Percentiles rank a stretch among this genome's conserved stretches.
Conservation (phyloP, 805 yeast genomes). For the Babjeviella inositovora region DNA sequence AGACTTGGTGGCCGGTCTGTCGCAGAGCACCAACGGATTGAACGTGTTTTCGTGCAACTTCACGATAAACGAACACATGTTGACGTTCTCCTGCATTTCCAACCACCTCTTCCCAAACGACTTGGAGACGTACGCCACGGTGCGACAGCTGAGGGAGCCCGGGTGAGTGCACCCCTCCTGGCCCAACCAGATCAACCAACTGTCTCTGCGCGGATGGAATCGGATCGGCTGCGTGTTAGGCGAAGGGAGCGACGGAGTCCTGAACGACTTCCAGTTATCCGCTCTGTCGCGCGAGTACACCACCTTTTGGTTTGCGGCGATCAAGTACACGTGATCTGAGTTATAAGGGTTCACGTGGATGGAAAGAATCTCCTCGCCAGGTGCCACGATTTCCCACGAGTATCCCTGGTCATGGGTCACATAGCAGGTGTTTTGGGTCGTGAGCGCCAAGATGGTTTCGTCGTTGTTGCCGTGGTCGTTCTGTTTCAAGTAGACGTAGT, state of each 20-base stretch:
- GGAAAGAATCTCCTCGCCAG: slow-evolving; percentile 1
- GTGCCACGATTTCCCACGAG: neutral
- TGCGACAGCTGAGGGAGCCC: neutral
- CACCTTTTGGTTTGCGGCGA: slow-evolving; percentile 1
- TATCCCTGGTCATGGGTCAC: slow-evolving; percentile 1
- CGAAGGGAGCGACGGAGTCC: neutral
- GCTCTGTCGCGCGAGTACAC: neutral
- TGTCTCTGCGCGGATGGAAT: neutral
- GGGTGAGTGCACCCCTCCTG: neutral
- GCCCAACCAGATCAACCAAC: neutral
- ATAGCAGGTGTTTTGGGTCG: neutral
- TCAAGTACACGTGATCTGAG: neutral
- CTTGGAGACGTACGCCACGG: neutral
- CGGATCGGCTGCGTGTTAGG: neutral
- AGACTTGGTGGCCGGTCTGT: slow-evolving; percentile 1
- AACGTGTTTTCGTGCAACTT: neutral
- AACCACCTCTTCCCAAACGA: slow-evolving; percentile 1
- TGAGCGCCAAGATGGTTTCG: neutral
- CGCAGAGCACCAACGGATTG: slow-evolving; percentile 1
- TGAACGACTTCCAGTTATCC: slow-evolving; percentile 1
- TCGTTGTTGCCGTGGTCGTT: neutral
- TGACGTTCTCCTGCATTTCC: neutral
- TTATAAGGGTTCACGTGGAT: slow-evolving; percentile 1
- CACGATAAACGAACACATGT: slow-evolving; percentile 1
- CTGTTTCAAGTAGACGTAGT: slow-evolving; percentile 1